Evolutionary conservation across 2,329 filamentous ascomycete species (phyloP), one percentile per base, ranked within the genome.

Genomic region (Paraconiothyrium brasiliense): DNA sequence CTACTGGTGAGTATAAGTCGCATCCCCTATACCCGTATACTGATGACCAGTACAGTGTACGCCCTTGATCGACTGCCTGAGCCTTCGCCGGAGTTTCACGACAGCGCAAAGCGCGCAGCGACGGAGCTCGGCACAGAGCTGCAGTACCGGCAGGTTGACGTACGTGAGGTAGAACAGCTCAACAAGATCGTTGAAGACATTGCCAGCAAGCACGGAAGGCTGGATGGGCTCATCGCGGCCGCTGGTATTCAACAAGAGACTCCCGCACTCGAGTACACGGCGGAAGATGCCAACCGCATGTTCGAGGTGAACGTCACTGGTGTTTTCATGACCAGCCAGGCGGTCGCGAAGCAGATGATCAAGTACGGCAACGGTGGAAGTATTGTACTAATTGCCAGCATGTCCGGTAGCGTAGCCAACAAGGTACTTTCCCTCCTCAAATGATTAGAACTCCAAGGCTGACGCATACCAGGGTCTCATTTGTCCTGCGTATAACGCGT

Each of bases 161-260:
- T 97, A 20, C 87, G 92, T 34, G 88, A 95, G 73, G 88, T 90
- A 24, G 81, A 84, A 4, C 79, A 83, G 43, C 84, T 97, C 49
- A 90, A 94, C 75, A 82, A 81, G 46, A 85, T 91, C 56, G 84
- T 96, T 51, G 83, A 85, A 66, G 83, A 81, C 11, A 95, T 97
- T 66, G 92, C 88, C 16, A 83, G 88, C 54, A 80, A 86, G 61
- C 87, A 93, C 66, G 90, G 90, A 6, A 87, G 90, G 16, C 80
- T 97, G 63, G 92, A 97, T 73, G 93, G 93, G 0, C 81, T 97
- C 58, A 87, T 97, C 51, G 89, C 89, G 0, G 89, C 89, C 0
- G 90, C 90, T 0, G 90, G 89, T 1, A 91, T 93, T 70, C 92
- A 97, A 80, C 91, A 96, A 78, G 92, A 96, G 80, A 93, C 89